Conservation (phyloP, 129 eudicot genomes). For the Artemisia argyi region DNA sequence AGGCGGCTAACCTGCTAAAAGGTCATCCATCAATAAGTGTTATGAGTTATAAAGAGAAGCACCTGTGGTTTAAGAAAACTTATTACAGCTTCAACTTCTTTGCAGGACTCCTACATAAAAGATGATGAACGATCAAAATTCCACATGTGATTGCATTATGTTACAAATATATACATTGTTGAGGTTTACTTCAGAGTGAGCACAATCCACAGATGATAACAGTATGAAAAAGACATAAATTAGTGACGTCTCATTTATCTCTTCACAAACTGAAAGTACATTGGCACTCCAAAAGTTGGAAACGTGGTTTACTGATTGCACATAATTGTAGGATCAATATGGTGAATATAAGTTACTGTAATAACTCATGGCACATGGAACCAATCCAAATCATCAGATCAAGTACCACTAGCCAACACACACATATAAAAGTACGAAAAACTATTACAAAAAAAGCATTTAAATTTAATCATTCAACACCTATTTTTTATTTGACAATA, state of each 20-base stretch:
- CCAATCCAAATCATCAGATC: not conserved
- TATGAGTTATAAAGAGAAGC: constrained; percentile 30
- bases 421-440: not conserved
- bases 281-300: not conserved
- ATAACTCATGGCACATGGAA: not conserved
- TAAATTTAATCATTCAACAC: not conserved
- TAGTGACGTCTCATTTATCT: not conserved
- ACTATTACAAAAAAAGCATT: not conserved
- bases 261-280: constrained; percentile 10
- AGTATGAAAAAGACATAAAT: not conserved
- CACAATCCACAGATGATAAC: not conserved
- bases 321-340: not conserved
- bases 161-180: not conserved
- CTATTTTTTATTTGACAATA: not conserved
- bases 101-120: constrained; percentile 82
- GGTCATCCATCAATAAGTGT: constrained; percentile 17
- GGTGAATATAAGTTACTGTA: not conserved
- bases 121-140: not conserved
- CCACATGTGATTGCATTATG: constrained; percentile 1
- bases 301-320: not conserved
- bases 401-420: constrained; percentile 2
- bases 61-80: constrained; percentile 92
- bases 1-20: constrained; percentile 14
- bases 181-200: not conserved
- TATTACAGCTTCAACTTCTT: constrained; percentile 91